Base-by-base conservation (phyloP, 768 basidiomycete genomes). In the Lactarius trivialis region DNA sequence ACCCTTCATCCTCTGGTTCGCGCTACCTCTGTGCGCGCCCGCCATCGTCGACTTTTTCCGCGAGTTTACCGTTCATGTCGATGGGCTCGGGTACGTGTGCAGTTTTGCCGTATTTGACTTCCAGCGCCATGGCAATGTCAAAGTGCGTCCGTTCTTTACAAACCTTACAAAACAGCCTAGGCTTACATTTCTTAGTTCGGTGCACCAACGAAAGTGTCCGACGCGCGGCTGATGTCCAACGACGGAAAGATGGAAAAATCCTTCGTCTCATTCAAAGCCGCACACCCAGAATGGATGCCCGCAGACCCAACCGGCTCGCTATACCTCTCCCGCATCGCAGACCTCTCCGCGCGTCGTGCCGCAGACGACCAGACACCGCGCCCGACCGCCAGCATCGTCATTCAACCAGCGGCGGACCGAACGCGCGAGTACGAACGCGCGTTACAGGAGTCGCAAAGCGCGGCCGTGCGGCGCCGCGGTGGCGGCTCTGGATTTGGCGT, bases 201-300 rank as follows among this genome's bases (percentile, higher is more conserved):
- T n/a, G 93, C 91, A 12, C 91, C 92, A 0, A 79, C 83, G 4
- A 75, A 78, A 41, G 82, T 80, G 8, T 76, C 79, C 14, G 89
- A 93, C 66, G 85, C 85, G 68, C 84, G 84, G 62, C 86, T 89
- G 79, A 79, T 89, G 69, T 91, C 90, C 5, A 91, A 90, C 64
- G 89, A 96, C 67, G 92, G 92, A 37, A 99, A 99, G 81, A 98
- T 99, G 95, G 97, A 99, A 79, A 97, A 98, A 77, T 92, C 89
- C 73, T 91, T 97, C 76, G 77, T 96, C 34, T 92, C 90, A 70
- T 97, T 97, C 80, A 96, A 95, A 76, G 93, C 93, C 48, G 89
- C 93, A 1, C 91, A 98, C 75, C 96, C 96, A 12, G 91, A 93
- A 62, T 99, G 96, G 96, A 89, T 84, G 64, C 96, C 96, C 0